These are phyloP conservation scores for Plenodomus biglobosus DNA, from an alignment of 2,329 filamentous ascomycete species.

Conservation along the genomic window DNA sequence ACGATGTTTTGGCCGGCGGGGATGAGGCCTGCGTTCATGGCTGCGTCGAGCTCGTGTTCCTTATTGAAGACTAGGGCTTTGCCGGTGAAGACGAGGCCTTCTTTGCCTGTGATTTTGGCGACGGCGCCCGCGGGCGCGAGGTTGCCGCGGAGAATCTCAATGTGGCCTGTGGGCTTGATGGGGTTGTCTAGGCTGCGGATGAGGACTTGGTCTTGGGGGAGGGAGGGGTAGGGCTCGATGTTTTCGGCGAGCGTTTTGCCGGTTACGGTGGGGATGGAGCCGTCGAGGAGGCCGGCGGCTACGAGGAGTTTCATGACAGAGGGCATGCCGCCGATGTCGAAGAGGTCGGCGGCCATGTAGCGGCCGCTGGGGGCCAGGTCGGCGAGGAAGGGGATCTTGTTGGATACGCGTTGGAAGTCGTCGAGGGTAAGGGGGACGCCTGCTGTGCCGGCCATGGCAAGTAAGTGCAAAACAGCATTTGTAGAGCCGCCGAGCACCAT, in stretches of 20 bases:
- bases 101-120: conserved; percentile 95
- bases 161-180: conserved; percentile 82
- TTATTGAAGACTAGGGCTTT: conserved; percentile 84
- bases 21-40: conserved; percentile 70
- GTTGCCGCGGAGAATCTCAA: conserved; percentile 86
- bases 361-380: conserved; percentile 81
- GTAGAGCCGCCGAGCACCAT: conserved; percentile 91
- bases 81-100: conserved; percentile 80
- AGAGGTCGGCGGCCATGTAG: conserved; percentile 87
- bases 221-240: conserved; percentile 71
- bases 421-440: conserved; percentile 76
- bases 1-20: conserved; percentile 79
- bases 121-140: conserved; percentile 86
- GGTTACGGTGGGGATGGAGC: conserved; percentile 76
- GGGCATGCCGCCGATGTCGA: conserved; percentile 81
- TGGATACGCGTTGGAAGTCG: conserved; percentile 77
- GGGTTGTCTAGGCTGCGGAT: conserved; percentile 80
- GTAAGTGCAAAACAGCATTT: conserved; percentile 84
- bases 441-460: conserved; percentile 87
- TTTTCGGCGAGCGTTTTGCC: conserved; percentile 83
- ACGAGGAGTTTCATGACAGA: conserved; percentile 84
- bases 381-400: conserved; percentile 83
- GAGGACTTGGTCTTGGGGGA: conserved; percentile 78
- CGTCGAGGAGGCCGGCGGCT: conserved; percentile 73
- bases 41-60: conserved; percentile 74